phyloP scores from a whole-genome alignment of 352 stramenopile genomes.

The Phytophthora hibernalis region DNA sequence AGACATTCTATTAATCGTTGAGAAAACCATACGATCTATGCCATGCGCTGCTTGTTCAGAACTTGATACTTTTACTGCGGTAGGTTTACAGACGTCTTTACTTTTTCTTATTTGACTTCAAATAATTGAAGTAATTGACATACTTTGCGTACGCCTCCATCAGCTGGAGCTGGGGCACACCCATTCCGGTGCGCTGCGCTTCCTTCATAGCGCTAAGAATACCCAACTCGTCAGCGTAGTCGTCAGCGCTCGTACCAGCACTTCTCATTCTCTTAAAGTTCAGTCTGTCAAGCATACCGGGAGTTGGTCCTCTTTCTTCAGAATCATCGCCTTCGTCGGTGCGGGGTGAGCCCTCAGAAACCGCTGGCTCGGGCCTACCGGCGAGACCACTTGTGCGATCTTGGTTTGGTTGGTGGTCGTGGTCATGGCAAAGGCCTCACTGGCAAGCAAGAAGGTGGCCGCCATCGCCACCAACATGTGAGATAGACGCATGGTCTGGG shows the following conservation, averaged over 20 bases:
- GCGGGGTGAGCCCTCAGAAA: neutral
- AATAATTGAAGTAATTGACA: neutral
- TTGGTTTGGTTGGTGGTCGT: neutral
- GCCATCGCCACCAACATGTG: neutral
- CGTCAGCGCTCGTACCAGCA: neutral
- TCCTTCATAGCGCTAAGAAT: neutral
- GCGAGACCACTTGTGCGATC: neutral
- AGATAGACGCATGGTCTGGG: neutral
- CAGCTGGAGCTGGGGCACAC: neutral
- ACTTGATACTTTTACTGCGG: too few species aligned
- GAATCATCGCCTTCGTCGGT: neutral
- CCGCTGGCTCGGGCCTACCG: neutral
- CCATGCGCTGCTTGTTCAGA: too few species aligned
- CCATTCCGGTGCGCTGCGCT: neutral
- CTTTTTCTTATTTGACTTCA: neutral
- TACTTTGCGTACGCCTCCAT: neutral
- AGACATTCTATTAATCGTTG: too few species aligned
- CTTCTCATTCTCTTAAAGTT: neutral
- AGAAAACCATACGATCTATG: too few species aligned
- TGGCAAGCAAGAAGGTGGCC: neutral
- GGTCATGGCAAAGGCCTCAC: neutral
- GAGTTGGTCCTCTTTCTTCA: neutral
- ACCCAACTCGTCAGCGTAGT: neutral
- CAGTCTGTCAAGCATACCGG: neutral
- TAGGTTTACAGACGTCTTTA: too few species aligned